Base-by-base conservation (phyloP, 2,329 filamentous ascomycete species). In the Xylariaceae sp. region DNA sequence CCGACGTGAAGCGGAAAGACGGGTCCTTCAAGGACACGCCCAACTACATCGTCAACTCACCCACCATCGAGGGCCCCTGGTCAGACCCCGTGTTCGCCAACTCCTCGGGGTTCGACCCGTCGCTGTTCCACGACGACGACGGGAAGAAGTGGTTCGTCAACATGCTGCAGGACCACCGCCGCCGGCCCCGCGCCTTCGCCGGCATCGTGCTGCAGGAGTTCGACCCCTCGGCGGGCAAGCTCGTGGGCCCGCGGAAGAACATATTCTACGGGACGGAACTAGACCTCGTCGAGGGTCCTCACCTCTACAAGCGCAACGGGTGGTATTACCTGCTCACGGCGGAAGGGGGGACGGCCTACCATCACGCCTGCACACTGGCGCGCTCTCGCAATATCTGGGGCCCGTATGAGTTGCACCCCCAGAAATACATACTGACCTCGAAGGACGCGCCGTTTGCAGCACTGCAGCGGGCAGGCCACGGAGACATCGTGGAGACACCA, bases 1-100 rank as follows among this genome's bases (percentile, higher is more conserved):
- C 79, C 1, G 78, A 83, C 51, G 78, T 83, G 13, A 83, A 82
- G 63, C 76, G 79, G 48, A 83, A 83, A 56, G 80, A 83, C 50
- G 80, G 79, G 11, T 76, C 73, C 2, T 82, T 81, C 68, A 81
- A 80, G 56, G 79, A 82, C 51, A 71, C 76, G 1, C 79, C 74
- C 49, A 83, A 82, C 52, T 83, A 82, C 54, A 81, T 83, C 43
- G 73, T 83, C 39, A 73, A 55, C 26, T 69, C 75, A 1, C 62
- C 69, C 0, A 50, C 63, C 4, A 76, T 82, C 39, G 68, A 74
- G 29, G 79, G 79, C 0, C 78, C 78, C 0, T 83, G 79, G 79
- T 79, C 76, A 0, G 78, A 83, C 37, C 78, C 79, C 0, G 56
- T 77, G 6, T 78, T 76, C 51, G 66, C 70, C 54, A 82, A 81